Evolutionary conservation across 768 basidiomycete species (phyloP).

Genomic region (Mycena floridula): DNA sequence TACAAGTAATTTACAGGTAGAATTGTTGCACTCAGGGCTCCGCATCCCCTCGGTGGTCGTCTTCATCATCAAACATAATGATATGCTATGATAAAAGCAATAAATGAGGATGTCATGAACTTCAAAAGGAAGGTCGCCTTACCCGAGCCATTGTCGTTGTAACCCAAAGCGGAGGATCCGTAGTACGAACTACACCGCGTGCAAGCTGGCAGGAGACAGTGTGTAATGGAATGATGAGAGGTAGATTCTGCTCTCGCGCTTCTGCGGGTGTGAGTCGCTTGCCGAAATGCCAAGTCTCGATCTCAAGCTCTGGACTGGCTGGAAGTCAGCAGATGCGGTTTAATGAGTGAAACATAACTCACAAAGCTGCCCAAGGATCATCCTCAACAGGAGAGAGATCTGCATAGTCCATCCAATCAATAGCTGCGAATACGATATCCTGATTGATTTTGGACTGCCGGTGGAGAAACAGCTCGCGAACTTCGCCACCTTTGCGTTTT

Average conservation of each 20-base stretch:
- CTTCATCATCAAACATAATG: no score
- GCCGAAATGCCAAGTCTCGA: neutral
- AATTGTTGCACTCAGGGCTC: no score
- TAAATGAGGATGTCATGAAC: no score
- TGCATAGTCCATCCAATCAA: neutral
- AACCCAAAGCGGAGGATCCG: neutral
- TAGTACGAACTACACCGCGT: neutral
- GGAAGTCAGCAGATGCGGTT: neutral
- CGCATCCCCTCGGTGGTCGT: no score
- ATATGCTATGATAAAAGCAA: no score
- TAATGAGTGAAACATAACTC: neutral
- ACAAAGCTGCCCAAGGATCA: neutral
- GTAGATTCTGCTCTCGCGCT: neutral
- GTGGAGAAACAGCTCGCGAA: neutral
- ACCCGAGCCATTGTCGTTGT: conserved; percentile 1
- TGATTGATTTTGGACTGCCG: neutral
- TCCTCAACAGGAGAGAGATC: neutral
- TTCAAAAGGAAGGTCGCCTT: no score
- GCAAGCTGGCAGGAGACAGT: neutral
- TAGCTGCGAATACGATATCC: neutral
- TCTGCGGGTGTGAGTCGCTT: neutral
- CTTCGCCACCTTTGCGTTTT: neutral
- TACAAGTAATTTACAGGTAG: no score
- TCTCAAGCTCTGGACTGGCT: neutral
- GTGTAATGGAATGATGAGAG: neutral